phyloP scores from a whole-genome alignment of 2,329 filamentous ascomycete genomes.

The Trichoderma afroharzianum region DNA sequence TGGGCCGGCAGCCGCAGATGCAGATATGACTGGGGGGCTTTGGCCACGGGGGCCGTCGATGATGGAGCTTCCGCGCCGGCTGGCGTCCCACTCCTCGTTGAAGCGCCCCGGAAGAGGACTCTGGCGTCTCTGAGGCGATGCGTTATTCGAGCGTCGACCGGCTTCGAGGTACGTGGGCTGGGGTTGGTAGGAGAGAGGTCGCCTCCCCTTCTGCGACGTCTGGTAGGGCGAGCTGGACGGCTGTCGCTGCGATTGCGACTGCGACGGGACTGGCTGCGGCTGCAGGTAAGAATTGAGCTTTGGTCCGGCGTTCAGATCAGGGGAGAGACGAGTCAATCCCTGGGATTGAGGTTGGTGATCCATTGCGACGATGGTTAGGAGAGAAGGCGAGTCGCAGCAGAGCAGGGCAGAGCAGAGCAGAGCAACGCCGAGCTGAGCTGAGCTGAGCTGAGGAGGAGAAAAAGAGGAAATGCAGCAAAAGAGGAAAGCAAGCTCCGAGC shows the following conservation, averaged over 20 bases:
- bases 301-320: slow-evolving; percentile 23
- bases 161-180: slow-evolving; percentile 8
- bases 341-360: slow-evolving; percentile 25
- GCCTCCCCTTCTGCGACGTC: slow-evolving; percentile 2
- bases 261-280: not conserved
- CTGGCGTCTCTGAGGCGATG: slow-evolving; percentile 20
- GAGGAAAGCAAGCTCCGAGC: not conserved
- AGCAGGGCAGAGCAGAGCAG: not conserved
- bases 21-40: slow-evolving; percentile 21
- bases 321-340: slow-evolving; percentile 22
- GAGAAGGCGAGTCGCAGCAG: not conserved
- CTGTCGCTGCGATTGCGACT: slow-evolving; percentile 12
- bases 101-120: slow-evolving; percentile 48
- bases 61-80: slow-evolving; percentile 63
- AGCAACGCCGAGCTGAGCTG: not conserved
- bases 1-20: slow-evolving; percentile 3
- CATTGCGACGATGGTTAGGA: slow-evolving; percentile 29
- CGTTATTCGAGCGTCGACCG: not conserved
- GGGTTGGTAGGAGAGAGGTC: slow-evolving; percentile 14
- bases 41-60: slow-evolving; percentile 44
- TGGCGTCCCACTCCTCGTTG: slow-evolving; percentile 69
- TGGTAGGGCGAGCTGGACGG: not conserved
- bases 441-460: not conserved
- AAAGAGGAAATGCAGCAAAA: not conserved
- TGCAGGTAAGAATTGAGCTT: slow-evolving; percentile 5